These are phyloP conservation scores for Triticum monococcum DNA, from an alignment of 176 grass and related monocot species.

Conservation along the genomic window DNA sequence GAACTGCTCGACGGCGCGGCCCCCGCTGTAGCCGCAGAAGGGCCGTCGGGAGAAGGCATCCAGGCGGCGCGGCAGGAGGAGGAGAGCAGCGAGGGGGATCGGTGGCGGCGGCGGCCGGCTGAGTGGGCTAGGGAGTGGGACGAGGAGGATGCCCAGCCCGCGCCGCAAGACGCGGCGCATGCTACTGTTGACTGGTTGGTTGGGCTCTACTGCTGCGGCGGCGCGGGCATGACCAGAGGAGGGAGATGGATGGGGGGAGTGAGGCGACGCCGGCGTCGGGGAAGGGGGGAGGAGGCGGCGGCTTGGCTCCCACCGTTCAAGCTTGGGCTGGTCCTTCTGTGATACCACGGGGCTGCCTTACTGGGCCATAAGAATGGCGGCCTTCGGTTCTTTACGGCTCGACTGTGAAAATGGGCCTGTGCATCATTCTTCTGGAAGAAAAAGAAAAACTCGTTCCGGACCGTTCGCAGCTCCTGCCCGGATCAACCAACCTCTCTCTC, in stretches of 20 bases:
- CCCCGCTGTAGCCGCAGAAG: constrained; percentile 28
- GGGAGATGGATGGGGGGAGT: background rate
- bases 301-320: background rate
- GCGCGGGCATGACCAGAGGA: constrained; percentile 6
- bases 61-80: constrained; percentile 28
- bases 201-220: constrained; percentile 6
- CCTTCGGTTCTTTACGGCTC: background rate
- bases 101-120: constrained; percentile 16
- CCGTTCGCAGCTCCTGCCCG: too few species aligned
- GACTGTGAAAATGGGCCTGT: background rate
- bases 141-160: constrained; percentile 38
- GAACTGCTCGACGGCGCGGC: constrained; percentile 78
- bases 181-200: background rate
- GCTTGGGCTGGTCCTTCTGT: constrained; percentile 5
- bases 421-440: too few species aligned
- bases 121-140: constrained; percentile 22
- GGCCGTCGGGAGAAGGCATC: constrained; percentile 16
- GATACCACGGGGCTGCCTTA: background rate
- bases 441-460: too few species aligned
- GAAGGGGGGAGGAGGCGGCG: background rate
- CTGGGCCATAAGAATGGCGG: background rate
- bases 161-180: constrained; percentile 36
- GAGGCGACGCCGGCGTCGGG: constrained; percentile 23
- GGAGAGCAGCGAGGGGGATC: constrained; percentile 38
- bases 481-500: too few species aligned